These are phyloP conservation scores for Flaveria robusta DNA, from an alignment of 129 eudicot genomes.

Conservation along the genomic window DNA sequence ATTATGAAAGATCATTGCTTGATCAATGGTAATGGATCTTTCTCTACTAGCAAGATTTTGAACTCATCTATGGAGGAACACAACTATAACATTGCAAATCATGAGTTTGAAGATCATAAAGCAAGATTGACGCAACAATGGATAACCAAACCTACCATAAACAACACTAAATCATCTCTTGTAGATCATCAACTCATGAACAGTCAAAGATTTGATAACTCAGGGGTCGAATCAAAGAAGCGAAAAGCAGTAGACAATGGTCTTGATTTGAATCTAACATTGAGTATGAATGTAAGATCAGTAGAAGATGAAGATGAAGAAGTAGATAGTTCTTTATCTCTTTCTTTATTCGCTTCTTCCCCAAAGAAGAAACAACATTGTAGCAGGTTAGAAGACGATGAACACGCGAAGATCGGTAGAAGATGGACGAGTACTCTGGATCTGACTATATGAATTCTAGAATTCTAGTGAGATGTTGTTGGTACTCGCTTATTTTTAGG, in stretches of 20 bases:
- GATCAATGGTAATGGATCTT: slow-evolving; percentile 31
- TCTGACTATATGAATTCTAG: slow-evolving; percentile 59
- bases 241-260: slow-evolving; percentile 37
- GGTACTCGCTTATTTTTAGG: slow-evolving; percentile 56
- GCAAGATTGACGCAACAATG: slow-evolving; percentile 34
- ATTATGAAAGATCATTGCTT: slow-evolving; percentile 29
- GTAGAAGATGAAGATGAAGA: slow-evolving; percentile 35
- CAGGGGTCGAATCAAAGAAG: slow-evolving; percentile 31
- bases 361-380: slow-evolving; percentile 24
- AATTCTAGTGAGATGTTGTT: slow-evolving; percentile 66
- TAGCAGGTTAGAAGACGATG: slow-evolving; percentile 28
- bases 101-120: slow-evolving; percentile 26
- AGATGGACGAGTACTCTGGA: slow-evolving; percentile 52
- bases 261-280: slow-evolving; percentile 47
- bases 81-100: slow-evolving; percentile 28
- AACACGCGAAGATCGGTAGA: slow-evolving; percentile 27
- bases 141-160: slow-evolving; percentile 28
- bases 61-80: slow-evolving; percentile 33
- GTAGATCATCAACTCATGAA: slow-evolving; percentile 32
- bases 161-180: slow-evolving; percentile 35
- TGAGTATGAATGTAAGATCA: slow-evolving; percentile 33
- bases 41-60: slow-evolving; percentile 19
- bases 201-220: slow-evolving; percentile 27
- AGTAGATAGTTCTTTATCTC: slow-evolving; percentile 42
- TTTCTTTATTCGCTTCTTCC: slow-evolving; percentile 44